These are phyloP conservation scores for Corymbia calophylla DNA, from an alignment of 441 rosid genomes.

Conservation along the genomic window DNA sequence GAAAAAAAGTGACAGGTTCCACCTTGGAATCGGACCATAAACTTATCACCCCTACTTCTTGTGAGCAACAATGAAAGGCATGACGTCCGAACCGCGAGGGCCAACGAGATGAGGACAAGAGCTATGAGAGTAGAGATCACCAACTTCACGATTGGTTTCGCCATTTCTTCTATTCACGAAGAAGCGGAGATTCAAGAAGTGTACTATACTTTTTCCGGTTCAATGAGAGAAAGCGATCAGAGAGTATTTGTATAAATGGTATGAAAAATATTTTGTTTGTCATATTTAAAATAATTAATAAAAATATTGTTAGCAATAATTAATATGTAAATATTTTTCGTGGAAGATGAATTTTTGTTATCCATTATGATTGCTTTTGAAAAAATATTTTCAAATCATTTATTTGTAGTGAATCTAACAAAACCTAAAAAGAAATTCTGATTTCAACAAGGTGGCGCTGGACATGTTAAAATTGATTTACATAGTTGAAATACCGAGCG, in stretches of 20 bases:
- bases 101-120: slow-evolving; percentile 26
- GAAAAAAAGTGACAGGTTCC: no score
- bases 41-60: slow-evolving; percentile 18
- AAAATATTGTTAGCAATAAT: no score
- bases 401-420: background rate
- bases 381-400: no score
- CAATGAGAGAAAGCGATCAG: background rate
- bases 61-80: slow-evolving; percentile 77
- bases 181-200: background rate
- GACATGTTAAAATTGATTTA: background rate
- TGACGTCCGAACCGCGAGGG: slow-evolving; percentile 35
- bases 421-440: background rate
- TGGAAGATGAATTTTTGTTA: background rate
- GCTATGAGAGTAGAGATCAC: slow-evolving; percentile 26
- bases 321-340: no score
- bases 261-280: background rate
- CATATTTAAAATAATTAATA: no score
- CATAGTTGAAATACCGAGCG: background rate
- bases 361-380: background rate
- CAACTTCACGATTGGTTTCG: slow-evolving; percentile 5
- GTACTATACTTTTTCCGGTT: background rate
- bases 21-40: rapidly evolving
- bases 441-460: no score
- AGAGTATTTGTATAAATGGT: background rate
- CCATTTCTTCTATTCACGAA: slow-evolving; percentile 10